Conservation (phyloP, 75 land plant species). For the Pinus tabuliformis region DNA sequence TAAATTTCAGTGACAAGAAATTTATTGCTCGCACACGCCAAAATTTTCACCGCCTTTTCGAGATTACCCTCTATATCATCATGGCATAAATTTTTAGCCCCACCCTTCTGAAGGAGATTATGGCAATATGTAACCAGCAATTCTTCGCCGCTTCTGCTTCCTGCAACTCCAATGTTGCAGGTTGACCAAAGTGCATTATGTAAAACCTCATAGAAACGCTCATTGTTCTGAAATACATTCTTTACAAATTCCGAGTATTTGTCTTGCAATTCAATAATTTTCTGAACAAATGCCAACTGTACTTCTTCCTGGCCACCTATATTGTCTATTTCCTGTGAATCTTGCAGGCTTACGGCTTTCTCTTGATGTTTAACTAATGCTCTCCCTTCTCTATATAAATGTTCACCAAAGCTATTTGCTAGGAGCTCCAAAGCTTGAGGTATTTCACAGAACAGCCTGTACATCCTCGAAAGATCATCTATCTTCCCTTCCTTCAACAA, state of each 20-base stretch:
- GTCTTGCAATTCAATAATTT: slow-evolving; percentile 87
- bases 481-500: not conserved
- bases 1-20: slow-evolving; percentile 23
- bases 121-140: slow-evolving; percentile 83
- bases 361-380: too few relatives aligned
- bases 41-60: slow-evolving; percentile 85
- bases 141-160: slow-evolving; percentile 86
- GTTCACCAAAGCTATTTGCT: not conserved
- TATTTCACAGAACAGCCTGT: not conserved
- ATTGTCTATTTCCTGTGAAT: too few relatives aligned
- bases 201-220: slow-evolving; percentile 48
- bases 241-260: slow-evolving; percentile 76
- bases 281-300: slow-evolving; percentile 46
- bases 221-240: slow-evolving; percentile 32
- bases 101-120: slow-evolving; percentile 55
- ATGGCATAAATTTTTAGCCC: too few relatives aligned
- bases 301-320: too few relatives aligned
- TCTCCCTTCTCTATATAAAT: not conserved
- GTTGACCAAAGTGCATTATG: slow-evolving; percentile 84
- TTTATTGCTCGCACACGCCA: slow-evolving; percentile 82
- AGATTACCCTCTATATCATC: slow-evolving; percentile 54
- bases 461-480: not conserved
- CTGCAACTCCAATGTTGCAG: slow-evolving; percentile 80
- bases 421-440: not conserved
- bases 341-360: too few relatives aligned